Conservation (phyloP, 1,284 basidiomycete species). For the Cryptococcus wingfieldii region DNA sequence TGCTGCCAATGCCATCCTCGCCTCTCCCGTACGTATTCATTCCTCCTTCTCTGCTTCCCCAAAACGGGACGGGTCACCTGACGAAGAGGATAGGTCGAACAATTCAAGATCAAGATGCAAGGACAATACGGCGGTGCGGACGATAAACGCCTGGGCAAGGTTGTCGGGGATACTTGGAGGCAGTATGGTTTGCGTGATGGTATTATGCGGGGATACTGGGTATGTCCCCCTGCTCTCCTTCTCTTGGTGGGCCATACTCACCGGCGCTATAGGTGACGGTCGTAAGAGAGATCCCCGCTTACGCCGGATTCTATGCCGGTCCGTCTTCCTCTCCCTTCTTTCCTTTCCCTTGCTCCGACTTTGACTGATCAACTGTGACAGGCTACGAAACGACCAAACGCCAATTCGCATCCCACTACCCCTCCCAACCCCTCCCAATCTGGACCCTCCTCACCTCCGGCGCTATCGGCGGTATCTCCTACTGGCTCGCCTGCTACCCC, state of each 20-base stretch:
- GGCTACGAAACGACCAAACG: conserved; percentile 88
- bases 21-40: conserved; percentile 64
- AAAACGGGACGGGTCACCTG: neutral
- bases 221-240: conserved; percentile 41
- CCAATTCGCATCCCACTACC: conserved; percentile 53
- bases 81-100: conserved; percentile 45
- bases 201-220: conserved; percentile 96
- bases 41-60: neutral
- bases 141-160: conserved; percentile 69
- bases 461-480: conserved; percentile 80
- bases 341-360: neutral
- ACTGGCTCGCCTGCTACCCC: conserved; percentile 93
- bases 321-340: conserved; percentile 1
- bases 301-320: conserved; percentile 66
- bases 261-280: conserved; percentile 67
- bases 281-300: conserved; percentile 87
- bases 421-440: conserved; percentile 62
- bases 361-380: conserved; percentile 38
- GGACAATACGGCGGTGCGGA: conserved; percentile 57
- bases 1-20: conserved; percentile 78
- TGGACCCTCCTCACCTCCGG: conserved; percentile 87
- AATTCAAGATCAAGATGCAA: conserved; percentile 85
- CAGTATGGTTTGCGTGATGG: conserved; percentile 79
- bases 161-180: conserved; percentile 76
- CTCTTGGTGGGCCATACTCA: neutral